phyloP scores from a whole-genome alignment of 345 rosid genomes.

The Hypericum perforatum region DNA sequence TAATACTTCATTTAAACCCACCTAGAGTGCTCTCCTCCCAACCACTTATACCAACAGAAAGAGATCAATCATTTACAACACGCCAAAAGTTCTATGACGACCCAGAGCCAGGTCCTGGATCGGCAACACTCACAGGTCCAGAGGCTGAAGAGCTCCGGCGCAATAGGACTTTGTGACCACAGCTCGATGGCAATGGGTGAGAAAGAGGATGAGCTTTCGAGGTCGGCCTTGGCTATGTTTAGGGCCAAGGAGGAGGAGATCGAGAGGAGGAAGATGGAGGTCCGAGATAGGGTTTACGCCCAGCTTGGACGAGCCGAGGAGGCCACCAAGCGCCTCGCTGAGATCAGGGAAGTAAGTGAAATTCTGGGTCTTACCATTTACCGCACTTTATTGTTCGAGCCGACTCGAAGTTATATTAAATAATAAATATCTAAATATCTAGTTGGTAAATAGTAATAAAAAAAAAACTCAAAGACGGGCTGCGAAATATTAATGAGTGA shows the following conservation, averaged over 20 bases:
- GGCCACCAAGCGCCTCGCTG: slow-evolving; percentile 62
- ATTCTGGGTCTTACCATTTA: no score
- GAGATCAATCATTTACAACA: slow-evolving; percentile 25
- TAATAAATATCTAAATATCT: no score
- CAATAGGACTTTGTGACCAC: slow-evolving; percentile 19
- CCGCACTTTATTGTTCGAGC: no score
- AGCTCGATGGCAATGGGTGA: slow-evolving; percentile 41
- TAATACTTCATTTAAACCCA: no score
- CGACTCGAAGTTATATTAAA: no score
- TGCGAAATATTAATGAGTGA: background rate
- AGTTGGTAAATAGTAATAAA: no score
- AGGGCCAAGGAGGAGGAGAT: slow-evolving; percentile 88
- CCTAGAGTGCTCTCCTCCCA: no score
- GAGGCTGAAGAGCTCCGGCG: slow-evolving; percentile 39
- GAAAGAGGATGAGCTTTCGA: slow-evolving; percentile 1
- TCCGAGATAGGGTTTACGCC: slow-evolving; percentile 53
- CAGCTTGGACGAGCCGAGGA: slow-evolving; percentile 70
- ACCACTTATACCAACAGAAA: slow-evolving; percentile 23
- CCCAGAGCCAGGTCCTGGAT: slow-evolving; percentile 39
- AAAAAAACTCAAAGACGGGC: no score
- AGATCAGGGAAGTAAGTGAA: slow-evolving; percentile 67
- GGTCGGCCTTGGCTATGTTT: slow-evolving; percentile 23
- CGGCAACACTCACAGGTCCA: slow-evolving; percentile 40
- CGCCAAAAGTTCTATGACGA: slow-evolving; percentile 27
- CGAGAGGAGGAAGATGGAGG: slow-evolving; percentile 71